Percentiles rank a stretch among this genome's conserved stretches.
Conservation (phyloP, 1,139 yeast genomes). For the Petasospora rhodanensis region DNA sequence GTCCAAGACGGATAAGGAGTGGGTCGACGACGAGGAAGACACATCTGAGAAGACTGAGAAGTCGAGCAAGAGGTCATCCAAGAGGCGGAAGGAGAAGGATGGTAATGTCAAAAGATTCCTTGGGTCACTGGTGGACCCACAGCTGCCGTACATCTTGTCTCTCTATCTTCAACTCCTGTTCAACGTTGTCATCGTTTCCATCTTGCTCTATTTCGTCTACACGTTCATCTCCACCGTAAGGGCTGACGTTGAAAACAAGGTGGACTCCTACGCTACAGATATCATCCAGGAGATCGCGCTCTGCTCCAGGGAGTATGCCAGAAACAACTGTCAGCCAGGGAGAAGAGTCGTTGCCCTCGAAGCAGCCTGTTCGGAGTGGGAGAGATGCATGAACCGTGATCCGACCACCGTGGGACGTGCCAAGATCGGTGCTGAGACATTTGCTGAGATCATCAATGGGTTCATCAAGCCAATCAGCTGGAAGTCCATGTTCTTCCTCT, state of each 20-base stretch:
- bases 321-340: conserved; percentile 65
- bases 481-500: conserved; percentile 58
- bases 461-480: conserved; percentile 71
- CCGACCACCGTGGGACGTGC: conserved; percentile 78
- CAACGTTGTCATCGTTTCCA: conserved; percentile 54
- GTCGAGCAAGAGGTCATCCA: conserved; percentile 4
- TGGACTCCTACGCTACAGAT: conserved; percentile 59
- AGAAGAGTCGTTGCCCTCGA: conserved; percentile 69
- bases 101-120: conserved; percentile 15
- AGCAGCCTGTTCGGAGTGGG: conserved; percentile 69
- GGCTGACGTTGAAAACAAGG: conserved; percentile 65
- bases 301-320: conserved; percentile 65
- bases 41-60: neutral
- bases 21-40: conserved; percentile 17
- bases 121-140: conserved; percentile 41
- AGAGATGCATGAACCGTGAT: conserved; percentile 80
- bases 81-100: conserved; percentile 10
- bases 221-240: conserved; percentile 57
- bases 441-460: conserved; percentile 78
- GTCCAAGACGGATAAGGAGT: conserved; percentile 8
- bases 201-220: conserved; percentile 50
- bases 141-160: conserved; percentile 62
- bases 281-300: conserved; percentile 60
- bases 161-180: conserved; percentile 67
- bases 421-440: conserved; percentile 71